A percentile compares a stretch with the other conserved stretches of the same genome.
Evolutionary conservation across 495 filamentous ascomycete genomes (phyloP).

Genomic region (Penicillium bialowiezense): DNA sequence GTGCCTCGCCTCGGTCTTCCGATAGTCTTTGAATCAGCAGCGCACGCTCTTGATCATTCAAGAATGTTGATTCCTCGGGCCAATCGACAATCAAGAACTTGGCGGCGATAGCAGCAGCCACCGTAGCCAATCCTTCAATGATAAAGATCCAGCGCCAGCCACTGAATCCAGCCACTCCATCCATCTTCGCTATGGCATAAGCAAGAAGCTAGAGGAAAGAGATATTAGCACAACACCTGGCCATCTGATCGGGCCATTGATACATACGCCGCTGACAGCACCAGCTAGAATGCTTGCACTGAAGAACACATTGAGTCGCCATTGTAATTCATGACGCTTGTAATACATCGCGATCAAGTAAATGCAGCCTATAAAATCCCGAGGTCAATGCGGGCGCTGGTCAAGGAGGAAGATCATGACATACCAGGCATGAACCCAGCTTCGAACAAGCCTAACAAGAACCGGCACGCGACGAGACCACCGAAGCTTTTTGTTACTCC

Average conservation of each 20-base stretch:
- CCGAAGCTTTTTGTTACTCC: constrained; percentile 52
- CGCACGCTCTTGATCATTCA: constrained; percentile 43
- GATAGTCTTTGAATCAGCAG: constrained; percentile 42
- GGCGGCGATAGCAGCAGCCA: constrained; percentile 40
- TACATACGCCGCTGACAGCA: constrained; percentile 55
- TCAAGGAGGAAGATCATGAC: neutral
- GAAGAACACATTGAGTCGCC: constrained; percentile 58
- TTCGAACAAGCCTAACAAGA: constrained; percentile 58
- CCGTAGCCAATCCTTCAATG: constrained; percentile 57
- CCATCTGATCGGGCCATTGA: neutral
- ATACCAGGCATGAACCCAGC: constrained; percentile 56
- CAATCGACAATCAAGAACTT: constrained; percentile 57
- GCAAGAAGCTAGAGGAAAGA: constrained; percentile 48
- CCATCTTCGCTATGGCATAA: constrained; percentile 55
- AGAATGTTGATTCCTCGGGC: constrained; percentile 50
- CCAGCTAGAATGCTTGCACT: constrained; percentile 55
- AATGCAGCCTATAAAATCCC: constrained; percentile 30
- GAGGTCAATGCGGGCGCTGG: neutral
- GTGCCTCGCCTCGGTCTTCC: constrained; percentile 38
- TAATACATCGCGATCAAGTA: constrained; percentile 64
- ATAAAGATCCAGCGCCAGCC: constrained; percentile 68
- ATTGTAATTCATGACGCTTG: constrained; percentile 57
- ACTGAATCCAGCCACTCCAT: constrained; percentile 46
- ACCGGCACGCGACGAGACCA: constrained; percentile 52
- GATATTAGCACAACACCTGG: neutral